Base-by-base conservation (phyloP, 202 grass and related monocot species). In the Miscanthus sacchariflorus region DNA sequence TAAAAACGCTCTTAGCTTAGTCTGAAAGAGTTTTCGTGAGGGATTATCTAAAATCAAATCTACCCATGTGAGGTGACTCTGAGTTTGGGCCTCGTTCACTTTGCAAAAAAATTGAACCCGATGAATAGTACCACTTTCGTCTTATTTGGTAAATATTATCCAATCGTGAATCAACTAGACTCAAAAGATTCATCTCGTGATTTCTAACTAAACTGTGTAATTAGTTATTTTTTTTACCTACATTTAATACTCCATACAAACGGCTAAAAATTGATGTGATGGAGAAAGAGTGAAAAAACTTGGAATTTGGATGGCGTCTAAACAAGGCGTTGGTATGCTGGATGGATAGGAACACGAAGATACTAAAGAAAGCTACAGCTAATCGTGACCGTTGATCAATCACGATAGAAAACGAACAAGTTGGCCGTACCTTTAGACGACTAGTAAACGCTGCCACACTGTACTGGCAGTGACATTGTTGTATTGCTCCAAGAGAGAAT, bases 381-480 rank as follows among this genome's bases (percentile, higher is more conserved):
- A 68, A 46, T 82, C 33, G n/a, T 72, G 24, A 61, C 54, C n/a
- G n/a, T 45, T 84, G 81, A 74, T 38, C 70, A 63, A 45, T 35
- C 15, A 13, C 70, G 4, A 27, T 61, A 19, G 13, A 74, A 50
- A 73, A 33, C 30, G 30, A 38, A 49, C 46, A 49, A 15, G 46
- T 49, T 49, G 45, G 12, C 45, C 12, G 11, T 48, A 12, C 45
- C 9, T 45, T 45, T 23, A 8, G 72, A 70, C 49, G 54, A 75
- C 45, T 89, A 83, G 42, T 78, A 79, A 43, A 74, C 56, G 10
- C 30, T 50, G 9, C 5, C 52, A 65, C 50, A 52, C 59, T 56
- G 54, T 56, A 74, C 76, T 70, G 36, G 43, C 15, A 80, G 76
- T 61, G 63, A 90, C 77, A 38, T 89, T 89, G 25, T 24, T 80